A percentile compares a stretch with the other conserved stretches of the same genome.
phyloP scores from a whole-genome alignment of 75 land plant genomes.

The Cupressus sempervirens region DNA sequence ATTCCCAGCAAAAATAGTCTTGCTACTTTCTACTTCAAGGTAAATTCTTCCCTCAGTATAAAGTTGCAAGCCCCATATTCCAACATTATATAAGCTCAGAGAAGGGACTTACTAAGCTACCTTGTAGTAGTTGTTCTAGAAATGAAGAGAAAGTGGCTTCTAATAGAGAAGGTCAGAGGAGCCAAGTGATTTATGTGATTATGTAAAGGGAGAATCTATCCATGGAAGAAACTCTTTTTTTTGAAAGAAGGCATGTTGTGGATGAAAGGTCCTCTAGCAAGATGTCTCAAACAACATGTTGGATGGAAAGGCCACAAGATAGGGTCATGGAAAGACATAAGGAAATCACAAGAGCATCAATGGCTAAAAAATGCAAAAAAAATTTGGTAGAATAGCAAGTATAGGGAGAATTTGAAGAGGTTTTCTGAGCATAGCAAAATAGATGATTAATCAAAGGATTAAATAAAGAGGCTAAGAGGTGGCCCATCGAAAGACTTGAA shows the following conservation, averaged over 20 bases:
- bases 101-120: not conserved
- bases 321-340: not conserved
- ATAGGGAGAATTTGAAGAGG: conserved; percentile 44
- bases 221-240: conserved; percentile 6
- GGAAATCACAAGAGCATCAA: not conserved
- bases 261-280: conserved; percentile 14
- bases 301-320: conserved; percentile 12
- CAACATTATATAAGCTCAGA: conserved; percentile 6
- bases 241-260: not conserved
- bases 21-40: conserved; percentile 1
- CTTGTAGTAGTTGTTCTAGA: not conserved
- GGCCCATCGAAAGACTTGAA: conserved; percentile 12
- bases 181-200: not conserved
- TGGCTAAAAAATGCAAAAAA: conserved; percentile 25
- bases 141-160: not conserved
- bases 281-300: conserved; percentile 14
- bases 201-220: conserved; percentile 2
- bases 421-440: conserved; percentile 26
- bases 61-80: conserved; percentile 10
- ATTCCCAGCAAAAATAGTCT: conserved; percentile 6
- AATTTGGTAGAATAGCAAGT: conserved; percentile 32
- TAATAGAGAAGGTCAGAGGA: conserved; percentile 6
- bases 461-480: conserved; percentile 43
- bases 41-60: not conserved
- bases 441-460: conserved; percentile 26